Base-by-base conservation (phyloP, 2,329 filamentous ascomycete genomes). In the Orbilia javanica region DNA sequence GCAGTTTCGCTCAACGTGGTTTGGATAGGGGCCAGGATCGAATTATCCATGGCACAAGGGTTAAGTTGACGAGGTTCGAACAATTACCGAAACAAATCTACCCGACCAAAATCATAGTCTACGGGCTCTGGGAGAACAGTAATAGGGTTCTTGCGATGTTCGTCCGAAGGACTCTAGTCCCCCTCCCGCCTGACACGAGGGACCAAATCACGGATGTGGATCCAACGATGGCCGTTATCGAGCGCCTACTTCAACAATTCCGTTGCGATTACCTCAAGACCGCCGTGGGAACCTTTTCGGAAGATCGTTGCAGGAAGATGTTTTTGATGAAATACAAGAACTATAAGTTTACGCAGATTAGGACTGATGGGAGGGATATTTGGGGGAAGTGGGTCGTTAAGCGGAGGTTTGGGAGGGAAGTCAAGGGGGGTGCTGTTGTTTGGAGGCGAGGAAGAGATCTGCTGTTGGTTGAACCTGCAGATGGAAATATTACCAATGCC, bases 241-340 rank as follows among this genome's bases (percentile, higher is more conserved):
- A 39, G 18, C 53, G 34, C 11, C 6, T 60, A 27, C 4, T 60
- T 2, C 31, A 39, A 8, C 29, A 60, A 20, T 60, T 39, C n/a
- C 20, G 31, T 2, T 2, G 3, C 1, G 20, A 7, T 25, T 60
- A 60, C 10, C 5, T 25, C 1, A 55, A 18, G 20, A 13, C 29
- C 18, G 34, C 53, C 7, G n/a, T 42, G 5, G 53, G 31, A 6
- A n/a, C 10, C 7, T 22, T 2, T n/a, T 18, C 8, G 8, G 10
- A 29, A 39, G 31, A 39, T 0, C 5, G 18, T 15, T 25, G n/a
- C 11, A 36, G 5, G 27, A 31, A 60, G 8, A 13, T 60, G 18
- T 60, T 60, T 63, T 29, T 63, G 36, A 15, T 44, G 39, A 46
- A 29, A n/a, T 48, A 63, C n/a, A 18, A 13, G 36, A 7, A 11